A percentile compares a stretch with the other conserved stretches of the same genome.
Conservation (phyloP, 345 rosid species). For the Theobroma cacao region DNA sequence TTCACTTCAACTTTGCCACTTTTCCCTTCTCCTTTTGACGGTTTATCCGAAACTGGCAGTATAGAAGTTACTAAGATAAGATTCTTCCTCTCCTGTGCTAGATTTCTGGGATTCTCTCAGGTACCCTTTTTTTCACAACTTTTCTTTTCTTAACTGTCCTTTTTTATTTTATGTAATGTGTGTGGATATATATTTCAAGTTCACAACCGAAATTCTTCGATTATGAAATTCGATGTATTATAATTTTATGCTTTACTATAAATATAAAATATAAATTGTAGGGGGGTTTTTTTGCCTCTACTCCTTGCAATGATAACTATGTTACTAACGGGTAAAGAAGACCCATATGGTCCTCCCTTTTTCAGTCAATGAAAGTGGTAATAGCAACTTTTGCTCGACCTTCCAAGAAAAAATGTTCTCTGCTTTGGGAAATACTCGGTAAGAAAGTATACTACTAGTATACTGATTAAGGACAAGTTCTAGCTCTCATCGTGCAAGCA, state of each 20-base stretch:
- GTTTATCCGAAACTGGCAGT: constrained; percentile 16
- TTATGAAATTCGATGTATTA: background rate
- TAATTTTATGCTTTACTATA: background rate
- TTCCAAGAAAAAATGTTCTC: background rate
- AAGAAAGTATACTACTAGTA: background rate
- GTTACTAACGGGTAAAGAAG: background rate
- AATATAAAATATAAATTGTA: background rate
- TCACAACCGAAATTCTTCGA: background rate
- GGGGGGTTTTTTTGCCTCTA: background rate
- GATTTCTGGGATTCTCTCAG: constrained; percentile 32
- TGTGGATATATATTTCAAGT: background rate
- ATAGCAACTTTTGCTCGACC: constrained; percentile 17
- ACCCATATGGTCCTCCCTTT: background rate
- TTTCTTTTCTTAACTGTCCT: background rate
- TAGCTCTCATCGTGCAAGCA: background rate
- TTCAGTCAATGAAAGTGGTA: constrained; percentile 15
- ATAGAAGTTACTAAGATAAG: constrained; percentile 14
- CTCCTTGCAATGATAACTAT: background rate
- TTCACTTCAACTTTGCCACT: background rate
- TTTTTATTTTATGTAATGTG: background rate
- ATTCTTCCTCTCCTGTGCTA: constrained; percentile 21
- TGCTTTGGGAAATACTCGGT: background rate
- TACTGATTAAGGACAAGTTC: background rate
- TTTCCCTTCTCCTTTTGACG: background rate
- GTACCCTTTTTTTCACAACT: constrained; percentile 16